Conservation (phyloP, 1,139 yeast genomes). For the Zygoascus sp. region DNA sequence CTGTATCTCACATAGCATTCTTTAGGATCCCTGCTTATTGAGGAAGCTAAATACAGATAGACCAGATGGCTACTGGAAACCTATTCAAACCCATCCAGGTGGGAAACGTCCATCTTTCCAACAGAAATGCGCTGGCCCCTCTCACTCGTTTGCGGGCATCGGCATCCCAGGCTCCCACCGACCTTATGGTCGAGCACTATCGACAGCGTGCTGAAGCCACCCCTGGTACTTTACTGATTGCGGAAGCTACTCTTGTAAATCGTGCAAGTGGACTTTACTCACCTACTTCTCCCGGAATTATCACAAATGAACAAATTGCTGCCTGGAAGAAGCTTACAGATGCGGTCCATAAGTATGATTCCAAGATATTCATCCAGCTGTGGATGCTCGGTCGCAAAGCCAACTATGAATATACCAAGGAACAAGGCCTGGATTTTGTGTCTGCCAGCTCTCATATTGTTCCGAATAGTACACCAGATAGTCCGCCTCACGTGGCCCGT, state of each 20-base stretch:
- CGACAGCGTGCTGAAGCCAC: conserved; percentile 46
- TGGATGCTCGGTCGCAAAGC: conserved; percentile 43
- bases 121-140: conserved; percentile 52
- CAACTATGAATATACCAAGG: conserved; percentile 17
- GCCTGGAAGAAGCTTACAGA: conserved; percentile 38
- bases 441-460: conserved; percentile 32
- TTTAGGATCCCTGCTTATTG: too few species aligned
- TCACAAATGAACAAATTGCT: conserved; percentile 39
- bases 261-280: conserved; percentile 35
- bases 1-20: too few species aligned
- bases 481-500: conserved; percentile 34
- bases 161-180: conserved; percentile 40
- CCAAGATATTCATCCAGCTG: conserved; percentile 38
- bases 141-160: conserved; percentile 46
- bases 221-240: conserved; percentile 48
- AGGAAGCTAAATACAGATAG: too few species aligned
- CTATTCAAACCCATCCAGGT: conserved; percentile 31
- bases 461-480: conserved; percentile 25
- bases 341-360: conserved; percentile 38
- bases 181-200: conserved; percentile 47
- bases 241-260: conserved; percentile 44
- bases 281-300: conserved; percentile 44
- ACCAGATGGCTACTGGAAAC: conserved; percentile 23
- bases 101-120: conserved; percentile 27
- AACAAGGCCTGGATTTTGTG: conserved; percentile 33